Evolutionary conservation across 2,329 filamentous ascomycete species (phyloP).

Genomic region (Cryphonectria parasitica): DNA sequence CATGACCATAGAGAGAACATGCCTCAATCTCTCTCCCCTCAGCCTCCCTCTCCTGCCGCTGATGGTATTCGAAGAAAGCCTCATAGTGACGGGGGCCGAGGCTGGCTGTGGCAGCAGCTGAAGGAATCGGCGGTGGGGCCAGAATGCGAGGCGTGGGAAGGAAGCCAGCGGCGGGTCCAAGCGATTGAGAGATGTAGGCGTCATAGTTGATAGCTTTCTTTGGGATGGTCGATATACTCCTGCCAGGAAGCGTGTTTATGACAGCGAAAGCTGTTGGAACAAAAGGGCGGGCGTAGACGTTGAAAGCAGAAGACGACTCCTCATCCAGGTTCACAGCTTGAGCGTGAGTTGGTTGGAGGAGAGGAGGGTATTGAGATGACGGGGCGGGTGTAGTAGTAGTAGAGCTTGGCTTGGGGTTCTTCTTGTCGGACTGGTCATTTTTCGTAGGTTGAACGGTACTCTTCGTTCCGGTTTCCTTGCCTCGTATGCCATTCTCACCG

Average conservation of each 20-base stretch:
- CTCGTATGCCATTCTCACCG: background rate
- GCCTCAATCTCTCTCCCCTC: conserved; percentile 29
- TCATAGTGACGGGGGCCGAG: conserved; percentile 28
- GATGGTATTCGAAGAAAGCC: conserved; percentile 29
- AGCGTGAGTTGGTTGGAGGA: background rate
- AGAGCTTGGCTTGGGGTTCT: background rate
- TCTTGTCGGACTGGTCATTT: background rate
- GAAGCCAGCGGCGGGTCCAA: conserved; percentile 21
- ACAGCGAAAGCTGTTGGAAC: conserved; percentile 28
- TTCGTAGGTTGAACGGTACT: background rate
- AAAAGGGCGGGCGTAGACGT: conserved; percentile 33
- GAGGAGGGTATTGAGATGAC: background rate
- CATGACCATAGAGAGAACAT: conserved; percentile 31
- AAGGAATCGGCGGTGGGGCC: background rate
- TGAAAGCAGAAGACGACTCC: conserved; percentile 25
- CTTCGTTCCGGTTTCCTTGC: background rate
- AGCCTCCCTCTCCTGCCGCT: conserved; percentile 27
- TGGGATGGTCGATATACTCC: conserved; percentile 17
- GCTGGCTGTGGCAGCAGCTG: background rate
- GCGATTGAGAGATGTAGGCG: conserved; percentile 15
- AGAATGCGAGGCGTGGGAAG: conserved; percentile 14
- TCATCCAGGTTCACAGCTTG: background rate
- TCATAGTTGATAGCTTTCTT: conserved; percentile 24
- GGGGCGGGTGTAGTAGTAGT: background rate
- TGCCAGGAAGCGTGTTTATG: conserved; percentile 29